phyloP scores from a whole-genome alignment of 139 green algal species.

The Nannochloris sp. region DNA sequence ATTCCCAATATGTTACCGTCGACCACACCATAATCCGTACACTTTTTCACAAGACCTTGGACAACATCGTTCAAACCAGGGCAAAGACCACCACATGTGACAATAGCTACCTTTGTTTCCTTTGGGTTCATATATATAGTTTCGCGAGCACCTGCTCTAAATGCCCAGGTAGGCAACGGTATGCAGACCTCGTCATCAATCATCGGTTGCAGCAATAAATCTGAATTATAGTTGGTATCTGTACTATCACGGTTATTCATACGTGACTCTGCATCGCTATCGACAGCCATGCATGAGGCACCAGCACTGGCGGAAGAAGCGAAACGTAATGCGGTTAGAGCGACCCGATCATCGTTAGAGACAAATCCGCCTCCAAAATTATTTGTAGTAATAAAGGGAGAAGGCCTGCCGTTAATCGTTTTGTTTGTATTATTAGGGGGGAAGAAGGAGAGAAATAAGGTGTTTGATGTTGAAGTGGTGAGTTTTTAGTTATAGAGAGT shows the following conservation, averaged over 20 bases:
- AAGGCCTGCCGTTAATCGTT: constrained; percentile 13
- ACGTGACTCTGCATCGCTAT: not conserved
- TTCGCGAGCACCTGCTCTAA: constrained; percentile 70
- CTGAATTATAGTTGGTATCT: not conserved
- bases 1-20: constrained; percentile 89
- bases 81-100: constrained; percentile 96
- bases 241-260: not conserved
- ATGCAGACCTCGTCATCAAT: constrained; percentile 54
- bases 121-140: constrained; percentile 81
- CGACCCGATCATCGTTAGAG: constrained; percentile 68
- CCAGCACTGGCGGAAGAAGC: constrained; percentile 47
- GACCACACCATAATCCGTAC: constrained; percentile 79
- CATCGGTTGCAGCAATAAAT: no score
- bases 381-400: constrained; percentile 38
- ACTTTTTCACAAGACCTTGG: constrained; percentile 77
- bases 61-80: constrained; percentile 97
- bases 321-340: constrained; percentile 74
- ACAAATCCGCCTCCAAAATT: constrained; percentile 86
- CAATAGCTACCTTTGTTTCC: constrained; percentile 61
- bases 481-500: no score
- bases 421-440: not conserved
- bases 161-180: constrained; percentile 71
- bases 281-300: not conserved
- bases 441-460: not conserved
- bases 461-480: no score